Evolutionary conservation across 1,139 yeast species (phyloP), one percentile per base, ranked within the genome.

Genomic region (Zygoascus meyerae): DNA sequence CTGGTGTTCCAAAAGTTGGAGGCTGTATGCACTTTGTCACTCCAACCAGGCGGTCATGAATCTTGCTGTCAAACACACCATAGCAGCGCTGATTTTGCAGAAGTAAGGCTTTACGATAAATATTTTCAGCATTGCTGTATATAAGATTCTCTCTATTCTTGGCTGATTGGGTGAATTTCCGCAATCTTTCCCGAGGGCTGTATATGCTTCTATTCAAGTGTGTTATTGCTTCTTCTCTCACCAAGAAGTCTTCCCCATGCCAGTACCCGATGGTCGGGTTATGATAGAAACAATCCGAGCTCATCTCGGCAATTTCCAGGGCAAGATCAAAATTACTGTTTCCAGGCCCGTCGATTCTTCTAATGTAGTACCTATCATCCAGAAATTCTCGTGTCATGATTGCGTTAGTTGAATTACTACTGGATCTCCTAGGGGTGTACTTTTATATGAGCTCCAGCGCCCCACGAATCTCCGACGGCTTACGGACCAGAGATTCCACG

Each of bases 11-110:
- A 9, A 40, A 18, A 7, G 34, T 30, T 32, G 5, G 12, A n/a
- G 37, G 37, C 14, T 14, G 32, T 11, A n/a, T n/a, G 15, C 17
- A 6, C 14, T 30, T 11, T 11, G 29, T 21, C 10, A 12, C 32
- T 2, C 37, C 43, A 7, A 14, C 37, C 10, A 40, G 5, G 15
- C 43, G 36, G n/a, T 32, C n/a, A n/a, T 21, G 17, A n/a, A 36
- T 16, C 36, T 40, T 17, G 16, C 37, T 18, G 12, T 40, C 43
- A 21, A n/a, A 40, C 31, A 40, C 17, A n/a, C 31, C 43, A 18
- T 40, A 40, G 31, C 30, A 12, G 9, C 15, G 11, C 15, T 30
- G 9, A 3, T 15, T 21, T 6, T n/a, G 28, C 2, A 11, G 32
- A 3, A 40, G 12, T 12, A 40, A 21, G 10, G 16, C 29, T 9